Evolutionary conservation across 768 basidiomycete species (phyloP).

Genomic region (Suillus bovinus): DNA sequence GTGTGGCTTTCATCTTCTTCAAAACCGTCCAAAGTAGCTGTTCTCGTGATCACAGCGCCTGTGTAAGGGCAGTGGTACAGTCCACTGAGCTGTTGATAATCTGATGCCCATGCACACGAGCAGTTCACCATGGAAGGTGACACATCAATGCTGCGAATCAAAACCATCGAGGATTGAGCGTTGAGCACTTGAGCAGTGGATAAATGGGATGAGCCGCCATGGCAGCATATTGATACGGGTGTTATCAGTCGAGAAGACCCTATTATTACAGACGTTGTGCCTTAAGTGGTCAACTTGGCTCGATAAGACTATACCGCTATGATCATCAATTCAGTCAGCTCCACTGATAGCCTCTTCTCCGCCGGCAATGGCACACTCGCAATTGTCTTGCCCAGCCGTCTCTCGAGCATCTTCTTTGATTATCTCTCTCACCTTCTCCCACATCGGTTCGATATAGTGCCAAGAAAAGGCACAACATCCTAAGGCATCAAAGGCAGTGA

Average conservation of each 20-base stretch:
- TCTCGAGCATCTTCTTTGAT: not conserved
- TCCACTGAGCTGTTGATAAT: constrained; percentile 57
- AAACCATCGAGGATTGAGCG: constrained; percentile 22
- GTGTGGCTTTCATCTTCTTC: constrained; percentile 62
- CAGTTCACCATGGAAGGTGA: constrained; percentile 73
- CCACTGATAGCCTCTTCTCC: not conserved
- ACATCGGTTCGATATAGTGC: not conserved
- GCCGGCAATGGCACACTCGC: no score
- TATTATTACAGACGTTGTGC: constrained; percentile 1
- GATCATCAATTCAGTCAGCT: no score
- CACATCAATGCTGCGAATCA: constrained; percentile 55
- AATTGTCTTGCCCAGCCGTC: not conserved
- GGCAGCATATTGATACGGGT: not conserved
- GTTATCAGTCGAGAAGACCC: not conserved
- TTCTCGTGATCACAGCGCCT: constrained; percentile 81
- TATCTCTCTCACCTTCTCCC: not conserved
- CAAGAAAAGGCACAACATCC: not conserved
- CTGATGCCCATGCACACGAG: constrained; percentile 82
- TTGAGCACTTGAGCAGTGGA: no score
- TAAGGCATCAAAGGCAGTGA: not conserved
- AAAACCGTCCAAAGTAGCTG: constrained; percentile 71
- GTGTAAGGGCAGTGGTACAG: constrained; percentile 69
- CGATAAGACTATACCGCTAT: not conserved
- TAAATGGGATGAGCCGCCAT: not conserved
- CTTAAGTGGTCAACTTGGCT: not conserved